phyloP scores from a whole-genome alignment of 108 stramenopile species.

The Skeletonema costatum region DNA sequence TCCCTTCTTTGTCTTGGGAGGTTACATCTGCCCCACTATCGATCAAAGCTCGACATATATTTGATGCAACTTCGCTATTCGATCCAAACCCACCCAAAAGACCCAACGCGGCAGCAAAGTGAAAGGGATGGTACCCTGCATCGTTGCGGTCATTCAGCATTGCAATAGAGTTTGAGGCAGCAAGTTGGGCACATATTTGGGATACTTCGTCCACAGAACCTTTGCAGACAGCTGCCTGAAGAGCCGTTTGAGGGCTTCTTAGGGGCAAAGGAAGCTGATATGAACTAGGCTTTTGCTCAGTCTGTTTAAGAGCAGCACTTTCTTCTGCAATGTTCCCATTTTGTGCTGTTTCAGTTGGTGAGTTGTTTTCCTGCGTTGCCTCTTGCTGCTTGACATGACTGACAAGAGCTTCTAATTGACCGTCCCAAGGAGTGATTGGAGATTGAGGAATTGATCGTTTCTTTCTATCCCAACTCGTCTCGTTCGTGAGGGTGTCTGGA shows the following conservation, averaged over 20 bases:
- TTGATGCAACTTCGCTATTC: slow-evolving; percentile 36
- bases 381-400: slow-evolving; percentile 34
- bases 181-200: slow-evolving; percentile 39
- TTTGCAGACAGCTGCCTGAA: slow-evolving; percentile 76
- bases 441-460: slow-evolving; percentile 56
- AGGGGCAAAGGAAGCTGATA: slow-evolving; percentile 21
- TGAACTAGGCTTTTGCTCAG: not conserved
- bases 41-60: slow-evolving; percentile 61
- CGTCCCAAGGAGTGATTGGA: slow-evolving; percentile 88
- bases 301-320: not conserved
- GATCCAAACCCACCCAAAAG: slow-evolving; percentile 45
- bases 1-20: slow-evolving; percentile 65
- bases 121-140: slow-evolving; percentile 72
- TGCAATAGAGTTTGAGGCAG: slow-evolving; percentile 17
- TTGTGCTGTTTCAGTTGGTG: slow-evolving; percentile 22
- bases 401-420: slow-evolving; percentile 76
- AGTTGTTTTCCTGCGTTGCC: not conserved
- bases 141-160: slow-evolving; percentile 52
- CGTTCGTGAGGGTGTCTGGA: slow-evolving; percentile 68
- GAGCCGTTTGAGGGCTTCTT: slow-evolving; percentile 37
- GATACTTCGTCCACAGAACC: slow-evolving; percentile 60
- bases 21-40: slow-evolving; percentile 63
- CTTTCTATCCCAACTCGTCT: slow-evolving; percentile 25
- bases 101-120: slow-evolving; percentile 67
- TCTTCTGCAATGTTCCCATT: not conserved